A percentile compares a stretch with the other conserved stretches of the same genome.
Conservation (phyloP, 1,284 basidiomycete species). For the Marasmius fiardii region DNA sequence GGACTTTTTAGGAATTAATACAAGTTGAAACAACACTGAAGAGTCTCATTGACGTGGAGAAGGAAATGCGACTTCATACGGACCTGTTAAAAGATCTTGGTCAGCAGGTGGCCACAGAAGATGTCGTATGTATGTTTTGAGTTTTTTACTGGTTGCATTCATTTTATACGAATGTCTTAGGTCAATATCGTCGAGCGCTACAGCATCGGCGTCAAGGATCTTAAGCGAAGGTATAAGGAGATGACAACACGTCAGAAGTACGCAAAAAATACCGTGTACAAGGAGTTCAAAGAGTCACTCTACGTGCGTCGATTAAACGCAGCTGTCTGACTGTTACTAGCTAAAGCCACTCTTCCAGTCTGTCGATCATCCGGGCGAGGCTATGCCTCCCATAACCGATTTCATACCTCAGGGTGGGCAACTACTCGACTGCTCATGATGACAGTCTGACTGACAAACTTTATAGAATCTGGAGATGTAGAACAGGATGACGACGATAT, state of each 20-base stretch:
- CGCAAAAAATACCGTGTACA: constrained; percentile 58
- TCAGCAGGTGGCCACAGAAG: constrained; percentile 50
- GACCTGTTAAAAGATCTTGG: constrained; percentile 52
- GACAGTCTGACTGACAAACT: constrained; percentile 3
- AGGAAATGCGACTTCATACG: constrained; percentile 55
- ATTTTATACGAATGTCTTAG: constrained; percentile 29
- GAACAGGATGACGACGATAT: constrained; percentile 79
- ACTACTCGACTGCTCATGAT: neutral
- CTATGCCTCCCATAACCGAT: constrained; percentile 76
- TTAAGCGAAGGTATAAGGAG: constrained; percentile 43
- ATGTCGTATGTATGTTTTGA: constrained; percentile 46
- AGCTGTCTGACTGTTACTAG: neutral
- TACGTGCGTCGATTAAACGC: constrained; percentile 47
- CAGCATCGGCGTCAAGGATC: constrained; percentile 36
- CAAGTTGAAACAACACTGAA: constrained; percentile 64
- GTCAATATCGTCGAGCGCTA: constrained; percentile 45
- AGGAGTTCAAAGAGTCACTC: constrained; percentile 60
- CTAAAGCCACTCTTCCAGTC: constrained; percentile 42
- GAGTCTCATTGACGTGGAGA: constrained; percentile 61
- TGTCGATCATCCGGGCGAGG: constrained; percentile 57
- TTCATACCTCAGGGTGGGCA: constrained; percentile 65
- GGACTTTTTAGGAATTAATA: constrained; percentile 41
- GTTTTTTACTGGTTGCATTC: constrained; percentile 2
- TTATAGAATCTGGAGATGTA: constrained; percentile 69
- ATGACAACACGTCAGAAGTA: constrained; percentile 77